Evolutionary conservation across 2,329 filamentous ascomycete genomes (phyloP), one percentile per base, ranked within the genome.

Genomic region (Pseudocercospora vitis): DNA sequence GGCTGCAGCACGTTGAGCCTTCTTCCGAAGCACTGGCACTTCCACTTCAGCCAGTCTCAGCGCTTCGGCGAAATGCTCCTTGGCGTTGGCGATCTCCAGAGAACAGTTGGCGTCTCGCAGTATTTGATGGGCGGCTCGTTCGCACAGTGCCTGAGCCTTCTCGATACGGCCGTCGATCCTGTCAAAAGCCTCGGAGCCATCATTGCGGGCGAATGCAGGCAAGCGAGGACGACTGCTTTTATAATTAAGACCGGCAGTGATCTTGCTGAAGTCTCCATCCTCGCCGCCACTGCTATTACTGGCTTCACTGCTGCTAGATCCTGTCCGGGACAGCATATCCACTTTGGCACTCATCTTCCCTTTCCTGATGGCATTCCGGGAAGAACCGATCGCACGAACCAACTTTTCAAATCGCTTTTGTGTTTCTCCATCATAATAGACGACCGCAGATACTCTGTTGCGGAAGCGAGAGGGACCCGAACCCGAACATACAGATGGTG

Each of bases 381-480:
- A 88, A 1, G 83, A 82, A 4, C 88, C 89, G 29, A 96, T 85
- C 52, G 88, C 87, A 57, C 89, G 86, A 52, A 96, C 91, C 46
- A 96, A 75, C 51, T 86, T 80, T 64, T 95, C 91, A 60, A 96
- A 90, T 32, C 86, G 84, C 47, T 83, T 83, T 68, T 96, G 91
- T 3, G 95, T 86, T 57, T 89, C 86, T 62, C 87, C 89, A 68
- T 96, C 91, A 68, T 96, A 96, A 71, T 90, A 91, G n/a, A 96
- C 88, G 33, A 94, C 85, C 42, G 92, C 86, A 78, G 89, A 87
- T 53, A 80, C 85, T 60, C 87, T 82, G 3, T 84, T 84, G 50
- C 88, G 84, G 68, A 87, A 87, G 57, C 83, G 82, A 8, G 76
- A 70, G 1, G 76, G 73, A 3, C 70, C 72, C 5, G 72, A 74